A percentile compares a stretch with the other conserved stretches of the same genome.
Evolutionary conservation across 176 grass and related monocot genomes (phyloP).

Genomic region (Paspalum vaginatum): DNA sequence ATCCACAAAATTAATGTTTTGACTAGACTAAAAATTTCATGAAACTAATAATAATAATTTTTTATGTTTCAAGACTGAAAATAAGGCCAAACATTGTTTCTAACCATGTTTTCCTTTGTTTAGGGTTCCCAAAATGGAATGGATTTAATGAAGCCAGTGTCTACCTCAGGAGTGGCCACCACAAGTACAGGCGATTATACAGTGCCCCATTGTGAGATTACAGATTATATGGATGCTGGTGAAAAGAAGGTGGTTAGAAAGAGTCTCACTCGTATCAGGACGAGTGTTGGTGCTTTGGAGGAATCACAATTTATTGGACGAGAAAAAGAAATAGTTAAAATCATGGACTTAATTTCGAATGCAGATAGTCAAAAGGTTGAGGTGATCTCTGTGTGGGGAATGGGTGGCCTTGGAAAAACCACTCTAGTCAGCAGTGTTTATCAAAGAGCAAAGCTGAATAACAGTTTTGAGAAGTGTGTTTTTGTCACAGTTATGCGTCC

Average conservation of each 20-base stretch:
- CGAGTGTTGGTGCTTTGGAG: neutral
- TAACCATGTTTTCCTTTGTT: neutral
- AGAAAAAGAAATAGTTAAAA: neutral
- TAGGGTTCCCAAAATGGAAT: neutral
- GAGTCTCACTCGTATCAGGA: neutral
- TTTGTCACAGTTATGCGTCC: constrained; percentile 25
- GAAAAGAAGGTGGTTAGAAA: neutral
- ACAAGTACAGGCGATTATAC: neutral
- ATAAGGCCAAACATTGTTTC: neutral
- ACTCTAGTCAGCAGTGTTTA: constrained; percentile 26
- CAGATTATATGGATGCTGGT: neutral
- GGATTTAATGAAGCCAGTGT: too few relatives aligned
- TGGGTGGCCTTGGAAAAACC: constrained; percentile 45
- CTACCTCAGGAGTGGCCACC: neutral
- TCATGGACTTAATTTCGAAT: neutral
- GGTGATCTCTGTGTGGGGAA: constrained; percentile 39
- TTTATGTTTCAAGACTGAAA: neutral
- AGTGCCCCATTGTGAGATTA: neutral
- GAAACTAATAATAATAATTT: neutral
- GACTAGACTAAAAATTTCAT: neutral
- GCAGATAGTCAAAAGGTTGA: too few relatives aligned
- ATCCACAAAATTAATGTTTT: too few relatives aligned
- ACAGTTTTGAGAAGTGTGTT: neutral
- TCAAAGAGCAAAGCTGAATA: neutral
- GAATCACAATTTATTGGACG: constrained; percentile 23